A percentile compares a stretch with the other conserved stretches of the same genome.
phyloP scores from a whole-genome alignment of 2,329 filamentous ascomycete species.

The Diaporthe humulicola region DNA sequence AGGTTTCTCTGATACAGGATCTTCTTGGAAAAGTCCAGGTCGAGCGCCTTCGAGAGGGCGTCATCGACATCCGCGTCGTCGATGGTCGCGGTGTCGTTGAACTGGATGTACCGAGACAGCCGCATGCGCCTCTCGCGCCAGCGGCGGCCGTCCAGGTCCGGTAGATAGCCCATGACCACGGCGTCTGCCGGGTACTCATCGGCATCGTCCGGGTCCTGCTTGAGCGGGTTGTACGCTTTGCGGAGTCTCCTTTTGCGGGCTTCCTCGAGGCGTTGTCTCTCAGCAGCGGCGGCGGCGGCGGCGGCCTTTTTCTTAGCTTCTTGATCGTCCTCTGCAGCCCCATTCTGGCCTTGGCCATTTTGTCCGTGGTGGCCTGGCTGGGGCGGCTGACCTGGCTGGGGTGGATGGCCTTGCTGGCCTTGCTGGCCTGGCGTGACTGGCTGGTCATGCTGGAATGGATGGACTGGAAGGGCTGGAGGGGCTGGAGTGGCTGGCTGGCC shows the following conservation, averaged over 20 bases:
- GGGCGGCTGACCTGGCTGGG: background rate
- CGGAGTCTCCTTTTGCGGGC: background rate
- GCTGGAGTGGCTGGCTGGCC: background rate
- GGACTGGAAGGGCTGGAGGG: too few species aligned
- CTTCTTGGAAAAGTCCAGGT: slow-evolving; percentile 18
- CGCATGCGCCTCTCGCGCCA: slow-evolving; percentile 38
- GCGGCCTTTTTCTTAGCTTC: background rate
- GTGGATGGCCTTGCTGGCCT: too few species aligned
- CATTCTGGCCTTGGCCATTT: background rate
- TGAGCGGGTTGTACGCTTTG: slow-evolving; percentile 29
- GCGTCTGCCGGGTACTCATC: slow-evolving; percentile 31
- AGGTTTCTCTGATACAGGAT: background rate
- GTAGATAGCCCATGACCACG: slow-evolving; percentile 31
- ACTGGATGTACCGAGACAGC: slow-evolving; percentile 29
- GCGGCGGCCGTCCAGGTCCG: slow-evolving; percentile 21
- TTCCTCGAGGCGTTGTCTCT: background rate
- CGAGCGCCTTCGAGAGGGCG: background rate
- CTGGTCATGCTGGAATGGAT: background rate
- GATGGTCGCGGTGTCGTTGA: background rate
- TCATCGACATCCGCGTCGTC: slow-evolving; percentile 11
- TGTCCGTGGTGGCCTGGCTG: background rate
- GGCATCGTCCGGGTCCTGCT: slow-evolving; percentile 14
- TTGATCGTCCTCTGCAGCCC: background rate
- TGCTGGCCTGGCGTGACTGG: background rate
- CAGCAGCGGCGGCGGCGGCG: background rate